Evolutionary conservation across 805 yeast species (phyloP), one percentile per base, ranked within the genome.

Genomic region (Wickerhamiella azymoides): DNA sequence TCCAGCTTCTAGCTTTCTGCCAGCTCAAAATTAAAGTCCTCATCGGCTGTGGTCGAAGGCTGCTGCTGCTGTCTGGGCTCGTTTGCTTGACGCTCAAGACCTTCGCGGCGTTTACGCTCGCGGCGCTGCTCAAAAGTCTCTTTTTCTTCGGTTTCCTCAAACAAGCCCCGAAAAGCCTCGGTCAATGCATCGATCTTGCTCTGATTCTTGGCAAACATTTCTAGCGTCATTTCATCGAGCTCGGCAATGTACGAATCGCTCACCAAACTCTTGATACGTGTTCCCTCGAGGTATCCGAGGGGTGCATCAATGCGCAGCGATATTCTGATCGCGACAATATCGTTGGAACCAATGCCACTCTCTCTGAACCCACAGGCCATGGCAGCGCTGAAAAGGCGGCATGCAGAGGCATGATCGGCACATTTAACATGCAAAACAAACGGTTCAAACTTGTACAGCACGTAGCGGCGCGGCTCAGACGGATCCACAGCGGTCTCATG

Each of bases 321-420:
- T 37, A 76, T 80, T 51, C 95, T 67, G 16, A 85, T 62, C 0
- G 86, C 95, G 6, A 85, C 93, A 10, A 80, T 68, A 53, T 76
- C 74, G 54, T 84, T 83, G 26, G 78, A 69, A 7, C 93, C 93
- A 39, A 85, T 83, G 0, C 95, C 95, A 26, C 84, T 72, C 60
- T 85, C 95, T 55, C 95, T 69, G 56, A 80, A 85, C 2, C 95
- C 95, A 62, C 92, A 80, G 2, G 73, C 71, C 84, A 84, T 79
- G 0, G 94, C 94, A 0, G 73, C 62, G 32, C 77, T 73, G 51
- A 78, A 83, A 10, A 85, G 60, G 35, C 62, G 62, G n/a, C 71
- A 67, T 0, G 95, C 94, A 5, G 70, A 61, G 11, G 61, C 65
- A 21, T 69, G 61, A 52, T 76, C 71, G 39, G 89, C 68, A 56